Evolutionary conservation across 1,284 basidiomycete species (phyloP), one percentile per base, ranked within the genome.

Genomic region (Trametes hirsuta): DNA sequence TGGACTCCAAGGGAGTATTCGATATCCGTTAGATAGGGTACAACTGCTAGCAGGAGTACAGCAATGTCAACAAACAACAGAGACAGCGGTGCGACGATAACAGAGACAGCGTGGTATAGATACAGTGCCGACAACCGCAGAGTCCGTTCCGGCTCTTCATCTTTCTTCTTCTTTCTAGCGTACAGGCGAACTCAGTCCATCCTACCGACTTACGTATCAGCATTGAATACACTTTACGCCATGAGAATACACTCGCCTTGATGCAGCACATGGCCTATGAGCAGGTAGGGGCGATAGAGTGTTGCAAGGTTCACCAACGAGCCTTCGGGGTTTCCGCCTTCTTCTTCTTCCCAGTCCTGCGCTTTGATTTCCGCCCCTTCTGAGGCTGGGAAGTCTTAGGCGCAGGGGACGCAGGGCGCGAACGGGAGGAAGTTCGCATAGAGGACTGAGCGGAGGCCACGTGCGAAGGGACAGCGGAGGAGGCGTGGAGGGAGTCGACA

Each of bases 401-500:
- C 21, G 46, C 21, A 8, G 58, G 61, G 14, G 53, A 48, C 8
- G 53, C 45, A 39, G 36, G 34, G 36, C 58, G 61, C 37, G 55
- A 21, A 30, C 30, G 46, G 44, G 47, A 18, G 47, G 21, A 21
- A 35, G 18, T 15, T 22, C 18, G 34, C 14, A 18, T 8, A 6
- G 15, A 12, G 22, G 39, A 18, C 6, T 44, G 25, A 22, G 58
- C 30, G 30, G 37, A 39, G 5, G 55, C 37, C 12, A 39, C n/a
- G 34, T 30, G 36, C 34, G 53, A 30, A 30, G 34, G 22, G 10
- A 51, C 6, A 2, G 45, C 18, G 6, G 61, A 40, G 24, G 57
- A 63, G 42, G 58, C 37, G 12, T 63, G 67, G 40, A 74, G 59
- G 40, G 62, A 52, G 44, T 72, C 71, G 51, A 76, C 68, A 55